These are phyloP conservation scores for Eucalyptus decipiens DNA, from an alignment of 345 rosid genomes.

Conservation along the genomic window DNA sequence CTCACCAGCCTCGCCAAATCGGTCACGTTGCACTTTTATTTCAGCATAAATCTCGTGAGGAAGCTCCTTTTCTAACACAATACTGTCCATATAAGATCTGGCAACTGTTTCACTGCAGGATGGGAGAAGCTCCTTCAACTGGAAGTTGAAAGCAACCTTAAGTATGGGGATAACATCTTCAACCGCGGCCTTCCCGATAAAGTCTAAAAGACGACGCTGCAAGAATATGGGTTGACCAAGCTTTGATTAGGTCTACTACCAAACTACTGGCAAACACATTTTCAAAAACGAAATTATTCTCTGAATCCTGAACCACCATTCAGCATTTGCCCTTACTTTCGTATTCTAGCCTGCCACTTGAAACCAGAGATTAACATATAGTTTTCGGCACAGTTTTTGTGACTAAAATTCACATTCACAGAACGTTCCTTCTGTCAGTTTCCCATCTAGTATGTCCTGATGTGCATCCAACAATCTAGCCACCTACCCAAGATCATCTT, in stretches of 20 bases:
- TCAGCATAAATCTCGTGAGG: constrained; percentile 5
- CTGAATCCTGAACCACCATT: not conserved
- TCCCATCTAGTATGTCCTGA: not conserved
- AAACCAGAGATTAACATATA: not conserved
- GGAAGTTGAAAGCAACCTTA: constrained; percentile 18
- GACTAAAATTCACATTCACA: not conserved
- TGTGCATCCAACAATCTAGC: not conserved
- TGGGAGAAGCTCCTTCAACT: constrained; percentile 6
- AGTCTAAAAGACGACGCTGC: constrained; percentile 27
- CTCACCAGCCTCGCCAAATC: not conserved
- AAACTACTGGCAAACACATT: not conserved
- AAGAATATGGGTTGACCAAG: not conserved
- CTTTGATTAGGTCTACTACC: not conserved
- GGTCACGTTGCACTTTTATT: constrained; percentile 2
- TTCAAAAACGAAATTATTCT: not conserved
- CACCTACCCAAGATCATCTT: not conserved
- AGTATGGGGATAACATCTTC: constrained; percentile 34
- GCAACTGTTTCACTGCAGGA: constrained; percentile 9
- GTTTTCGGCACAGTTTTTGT: not conserved
- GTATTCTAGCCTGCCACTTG: not conserved
- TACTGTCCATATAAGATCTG: constrained; percentile 13
- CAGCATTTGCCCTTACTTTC: not conserved
- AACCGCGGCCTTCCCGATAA: constrained; percentile 16
- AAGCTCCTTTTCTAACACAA: constrained; percentile 19
- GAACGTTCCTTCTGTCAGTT: not conserved